Conservation (phyloP, 1,139 yeast species). For the Debaryomyces udenii region DNA sequence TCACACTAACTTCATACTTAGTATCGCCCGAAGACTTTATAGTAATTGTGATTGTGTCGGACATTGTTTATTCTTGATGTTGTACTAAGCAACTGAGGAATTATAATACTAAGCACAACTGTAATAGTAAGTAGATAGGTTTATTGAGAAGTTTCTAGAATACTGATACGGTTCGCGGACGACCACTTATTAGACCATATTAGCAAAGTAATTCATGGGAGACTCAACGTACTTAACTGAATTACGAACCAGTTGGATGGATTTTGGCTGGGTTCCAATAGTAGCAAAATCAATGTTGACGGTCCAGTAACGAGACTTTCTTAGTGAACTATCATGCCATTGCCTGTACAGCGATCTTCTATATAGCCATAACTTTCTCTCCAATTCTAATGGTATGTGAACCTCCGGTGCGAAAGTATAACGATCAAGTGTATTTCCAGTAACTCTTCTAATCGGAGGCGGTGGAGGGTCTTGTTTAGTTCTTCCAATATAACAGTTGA, state of each 20-base stretch:
- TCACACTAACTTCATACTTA: conserved; percentile 67
- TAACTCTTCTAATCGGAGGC: neutral
- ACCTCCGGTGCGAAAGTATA: neutral
- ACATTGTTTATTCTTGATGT: conserved; percentile 17
- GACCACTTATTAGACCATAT: neutral
- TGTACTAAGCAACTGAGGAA: neutral
- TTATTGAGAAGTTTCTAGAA: conserved; percentile 11
- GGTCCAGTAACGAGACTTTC: neutral
- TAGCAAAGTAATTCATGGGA: conserved; percentile 1
- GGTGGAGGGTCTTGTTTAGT: neutral
- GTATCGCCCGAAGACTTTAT: conserved; percentile 73
- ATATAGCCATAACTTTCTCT: conserved; percentile 5
- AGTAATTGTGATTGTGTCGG: conserved; percentile 30
- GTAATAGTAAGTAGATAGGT: too few species aligned
- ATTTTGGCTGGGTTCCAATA: neutral
- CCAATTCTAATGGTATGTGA: conserved; percentile 8
- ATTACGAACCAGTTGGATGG: neutral
- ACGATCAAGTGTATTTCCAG: neutral
- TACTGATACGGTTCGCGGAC: conserved; percentile 1
- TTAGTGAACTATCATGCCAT: neutral
- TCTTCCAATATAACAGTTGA: neutral
- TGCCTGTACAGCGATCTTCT: neutral
- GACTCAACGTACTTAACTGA: conserved; percentile 1
- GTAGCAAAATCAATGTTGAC: neutral
- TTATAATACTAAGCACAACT: too few species aligned